phyloP scores from a whole-genome alignment of 2,329 filamentous ascomycete genomes.

The Trichoderma hamatum region DNA sequence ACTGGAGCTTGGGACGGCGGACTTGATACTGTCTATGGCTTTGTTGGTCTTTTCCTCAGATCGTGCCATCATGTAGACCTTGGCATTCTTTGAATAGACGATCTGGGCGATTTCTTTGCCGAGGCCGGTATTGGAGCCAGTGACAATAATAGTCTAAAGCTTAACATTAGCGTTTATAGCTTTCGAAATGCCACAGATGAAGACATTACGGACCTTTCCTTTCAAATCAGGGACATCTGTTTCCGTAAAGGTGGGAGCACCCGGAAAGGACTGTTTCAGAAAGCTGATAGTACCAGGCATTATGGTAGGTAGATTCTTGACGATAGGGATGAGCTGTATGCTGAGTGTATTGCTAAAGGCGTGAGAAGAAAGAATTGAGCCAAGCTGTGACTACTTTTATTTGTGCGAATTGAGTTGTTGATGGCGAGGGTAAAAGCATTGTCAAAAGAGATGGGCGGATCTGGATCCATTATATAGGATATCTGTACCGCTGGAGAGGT shows the following conservation, averaged over 20 bases:
- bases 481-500: not conserved
- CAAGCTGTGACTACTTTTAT: not conserved
- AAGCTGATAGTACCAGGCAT: conserved; percentile 26
- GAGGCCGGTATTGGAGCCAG: conserved; percentile 45
- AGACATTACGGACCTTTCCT: conserved; percentile 50
- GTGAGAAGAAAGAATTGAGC: not conserved
- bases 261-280: conserved; percentile 24
- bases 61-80: conserved; percentile 57
- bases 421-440: not conserved
- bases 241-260: conserved; percentile 27
- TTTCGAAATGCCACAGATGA: not conserved
- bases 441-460: not conserved
- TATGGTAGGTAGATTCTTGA: not conserved
- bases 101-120: conserved; percentile 56
- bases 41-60: conserved; percentile 45
- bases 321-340: too few relatives aligned
- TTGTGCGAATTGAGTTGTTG: not conserved
- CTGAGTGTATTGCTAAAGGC: not conserved
- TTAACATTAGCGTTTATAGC: not conserved
- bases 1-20: conserved; percentile 37
- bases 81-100: conserved; percentile 57
- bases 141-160: conserved; percentile 54
- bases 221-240: conserved; percentile 64
- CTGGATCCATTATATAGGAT: not conserved
- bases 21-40: conserved; percentile 49